Percentiles rank a stretch among this genome's conserved stretches.
These are phyloP conservation scores for Serendipita indica DNA, from an alignment of 768 basidiomycete species.

Conservation along the genomic window DNA sequence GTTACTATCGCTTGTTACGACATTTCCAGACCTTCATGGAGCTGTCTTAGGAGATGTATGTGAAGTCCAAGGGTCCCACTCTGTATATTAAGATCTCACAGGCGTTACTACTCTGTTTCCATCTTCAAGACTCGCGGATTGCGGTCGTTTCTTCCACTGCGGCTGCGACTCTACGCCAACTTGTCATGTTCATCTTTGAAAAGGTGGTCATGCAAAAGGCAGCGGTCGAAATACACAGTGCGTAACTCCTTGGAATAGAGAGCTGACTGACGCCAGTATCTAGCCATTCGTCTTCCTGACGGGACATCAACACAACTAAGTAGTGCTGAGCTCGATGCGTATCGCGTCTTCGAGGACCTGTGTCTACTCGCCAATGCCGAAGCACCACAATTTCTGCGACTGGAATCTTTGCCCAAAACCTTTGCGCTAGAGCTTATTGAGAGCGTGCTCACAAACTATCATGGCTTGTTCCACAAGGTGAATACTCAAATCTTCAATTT, in stretches of 20 bases:
- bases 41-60: slow-evolving; percentile 65
- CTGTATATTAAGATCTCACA: slow-evolving; percentile 21
- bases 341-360: slow-evolving; percentile 80
- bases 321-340: slow-evolving; percentile 72
- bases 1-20: slow-evolving; percentile 77
- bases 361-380: slow-evolving; percentile 77
- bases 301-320: slow-evolving; percentile 47
- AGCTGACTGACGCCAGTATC: no score
- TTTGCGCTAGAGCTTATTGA: slow-evolving; percentile 96
- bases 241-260: slow-evolving; percentile 9
- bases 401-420: slow-evolving; percentile 75
- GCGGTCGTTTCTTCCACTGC: slow-evolving; percentile 95
- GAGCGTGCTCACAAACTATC: slow-evolving; percentile 87
- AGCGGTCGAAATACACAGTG: slow-evolving; percentile 18
- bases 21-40: slow-evolving; percentile 71
- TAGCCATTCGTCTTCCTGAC: slow-evolving; percentile 47
- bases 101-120: slow-evolving; percentile 90
- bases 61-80: slow-evolving; percentile 13
- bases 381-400: slow-evolving; percentile 64
- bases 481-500: slow-evolving; percentile 13
- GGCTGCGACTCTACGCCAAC: slow-evolving; percentile 85
- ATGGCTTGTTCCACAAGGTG: slow-evolving; percentile 71
- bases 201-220: slow-evolving; percentile 73
- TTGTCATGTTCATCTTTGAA: slow-evolving; percentile 97
- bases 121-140: slow-evolving; percentile 85